phyloP scores from a whole-genome alignment of 306 rosid genomes.

The Gynostemma pentaphyllum region DNA sequence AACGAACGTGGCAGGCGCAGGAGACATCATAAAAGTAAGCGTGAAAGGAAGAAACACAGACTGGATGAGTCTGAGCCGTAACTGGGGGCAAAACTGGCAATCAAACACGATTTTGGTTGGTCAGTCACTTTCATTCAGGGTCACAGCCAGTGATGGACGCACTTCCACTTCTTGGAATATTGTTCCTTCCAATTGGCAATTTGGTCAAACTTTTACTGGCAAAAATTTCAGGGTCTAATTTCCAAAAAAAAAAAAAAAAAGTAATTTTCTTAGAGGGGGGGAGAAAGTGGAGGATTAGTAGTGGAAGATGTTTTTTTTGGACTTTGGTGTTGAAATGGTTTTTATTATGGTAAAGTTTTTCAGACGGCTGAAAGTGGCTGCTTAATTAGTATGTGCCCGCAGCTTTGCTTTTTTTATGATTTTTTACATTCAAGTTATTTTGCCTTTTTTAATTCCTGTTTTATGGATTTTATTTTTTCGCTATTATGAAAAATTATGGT shows the following conservation, averaged over 20 bases:
- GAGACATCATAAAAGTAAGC: conserved; percentile 46
- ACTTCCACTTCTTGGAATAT: conserved; percentile 59
- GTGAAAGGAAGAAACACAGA: conserved; percentile 51
- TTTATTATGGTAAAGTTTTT: background rate
- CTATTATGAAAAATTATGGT: too few relatives aligned
- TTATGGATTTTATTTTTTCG: too few relatives aligned
- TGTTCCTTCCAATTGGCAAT: conserved; percentile 62
- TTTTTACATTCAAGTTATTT: background rate
- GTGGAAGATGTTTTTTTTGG: conserved; percentile 10
- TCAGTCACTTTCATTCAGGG: conserved; percentile 75
- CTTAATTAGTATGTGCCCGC: conserved; percentile 49
- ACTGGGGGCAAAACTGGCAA: conserved; percentile 97
- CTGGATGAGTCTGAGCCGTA: conserved; percentile 73
- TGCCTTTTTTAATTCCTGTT: background rate
- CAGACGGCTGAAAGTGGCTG: conserved; percentile 59
- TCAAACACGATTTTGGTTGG: conserved; percentile 32
- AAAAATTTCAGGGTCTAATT: conserved; percentile 48
- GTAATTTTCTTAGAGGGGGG: conserved; percentile 1
- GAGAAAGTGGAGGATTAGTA: conserved; percentile 9
- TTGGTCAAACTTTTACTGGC: conserved; percentile 72
- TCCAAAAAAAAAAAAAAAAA: background rate
- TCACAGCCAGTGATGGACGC: conserved; percentile 63
- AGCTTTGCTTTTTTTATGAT: conserved; percentile 14
- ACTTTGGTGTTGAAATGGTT: background rate
- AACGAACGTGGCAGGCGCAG: conserved; percentile 83